phyloP scores from a whole-genome alignment of 768 basidiomycete genomes.

The Boletus reticuloceps region DNA sequence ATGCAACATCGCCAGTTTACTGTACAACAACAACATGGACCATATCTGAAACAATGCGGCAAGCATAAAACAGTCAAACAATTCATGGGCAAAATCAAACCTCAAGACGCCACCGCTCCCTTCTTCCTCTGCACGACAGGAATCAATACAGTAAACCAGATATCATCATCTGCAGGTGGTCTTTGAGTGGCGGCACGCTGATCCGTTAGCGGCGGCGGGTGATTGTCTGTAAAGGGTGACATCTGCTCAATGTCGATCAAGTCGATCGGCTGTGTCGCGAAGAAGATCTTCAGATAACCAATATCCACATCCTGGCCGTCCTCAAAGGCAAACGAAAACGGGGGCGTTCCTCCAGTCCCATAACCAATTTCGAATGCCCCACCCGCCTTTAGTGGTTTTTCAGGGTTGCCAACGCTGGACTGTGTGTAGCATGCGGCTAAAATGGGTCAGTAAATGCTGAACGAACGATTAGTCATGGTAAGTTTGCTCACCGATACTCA shows the following conservation, averaged over 20 bases:
- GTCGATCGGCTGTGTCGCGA: conserved; percentile 36
- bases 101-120: too few species aligned
- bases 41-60: too few species aligned
- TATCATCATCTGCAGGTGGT: background rate
- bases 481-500: conserved; percentile 32
- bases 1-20: too few species aligned
- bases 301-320: conserved; percentile 35
- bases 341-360: conserved; percentile 34
- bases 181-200: background rate
- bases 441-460: background rate
- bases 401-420: background rate
- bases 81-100: too few species aligned
- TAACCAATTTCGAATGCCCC: conserved; percentile 37
- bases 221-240: conserved; percentile 27
- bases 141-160: background rate
- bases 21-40: too few species aligned
- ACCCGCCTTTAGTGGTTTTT: conserved; percentile 1
- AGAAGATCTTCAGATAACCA: conserved; percentile 43
- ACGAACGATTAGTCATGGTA: background rate
- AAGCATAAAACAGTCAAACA: too few species aligned
- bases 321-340: conserved; percentile 33
- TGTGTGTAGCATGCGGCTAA: conserved; percentile 12
- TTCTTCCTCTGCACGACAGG: background rate
- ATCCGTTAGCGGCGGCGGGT: background rate
- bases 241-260: conserved; percentile 34